Evolutionary conservation across 495 filamentous ascomycete genomes (phyloP), one percentile per base, ranked within the genome.

Genomic region (Trichoderma asperelloides): DNA sequence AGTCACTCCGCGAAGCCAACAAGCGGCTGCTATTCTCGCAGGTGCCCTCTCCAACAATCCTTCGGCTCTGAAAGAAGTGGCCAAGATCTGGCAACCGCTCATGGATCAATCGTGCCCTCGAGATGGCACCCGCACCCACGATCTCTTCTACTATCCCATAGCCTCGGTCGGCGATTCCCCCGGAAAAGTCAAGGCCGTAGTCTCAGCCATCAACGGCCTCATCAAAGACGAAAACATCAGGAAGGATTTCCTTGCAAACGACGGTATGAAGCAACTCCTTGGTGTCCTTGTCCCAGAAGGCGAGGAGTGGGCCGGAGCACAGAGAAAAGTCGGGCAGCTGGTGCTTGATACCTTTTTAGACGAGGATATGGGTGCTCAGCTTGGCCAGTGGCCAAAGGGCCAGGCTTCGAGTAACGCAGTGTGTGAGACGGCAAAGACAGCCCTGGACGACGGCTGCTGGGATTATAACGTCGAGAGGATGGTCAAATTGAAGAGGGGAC

Each of bases 341-440:
- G 73, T 87, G 23, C 74, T 82, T 9, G 86, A 89, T 68, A 84
- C 80, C 66, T 88, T 88, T 62, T 75, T 88, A 23, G 86, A 88
- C 73, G 80, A 82, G 51, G 78, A 82, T 28, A 85, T 87, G 80
- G 81, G 84, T 45, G 83, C 83, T 1, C 71, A 74, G 6, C 57
- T 81, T 2, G 82, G 82, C 6, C 69, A 81, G 65, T 86, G 82
- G 80, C 84, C 82, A 9, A 60, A 21, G 2, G 67, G 39, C 8
- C 62, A 65, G 25, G 73, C 55, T 2, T 60, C 23, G 55, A 60
- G 66, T 41, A 80, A 78, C 62, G 49, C 39, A 21, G 30, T 41
- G 7, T 67, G 60, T 5, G 70, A 47, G 2, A 15, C 41, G 25
- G 68, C 40, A 33, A 66, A 65, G 4, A 62, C 71, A 62, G 69